Evolutionary conservation across 2,329 filamentous ascomycete genomes (phyloP), one percentile per base, ranked within the genome.

Genomic region (Aurifilum marmelostoma): DNA sequence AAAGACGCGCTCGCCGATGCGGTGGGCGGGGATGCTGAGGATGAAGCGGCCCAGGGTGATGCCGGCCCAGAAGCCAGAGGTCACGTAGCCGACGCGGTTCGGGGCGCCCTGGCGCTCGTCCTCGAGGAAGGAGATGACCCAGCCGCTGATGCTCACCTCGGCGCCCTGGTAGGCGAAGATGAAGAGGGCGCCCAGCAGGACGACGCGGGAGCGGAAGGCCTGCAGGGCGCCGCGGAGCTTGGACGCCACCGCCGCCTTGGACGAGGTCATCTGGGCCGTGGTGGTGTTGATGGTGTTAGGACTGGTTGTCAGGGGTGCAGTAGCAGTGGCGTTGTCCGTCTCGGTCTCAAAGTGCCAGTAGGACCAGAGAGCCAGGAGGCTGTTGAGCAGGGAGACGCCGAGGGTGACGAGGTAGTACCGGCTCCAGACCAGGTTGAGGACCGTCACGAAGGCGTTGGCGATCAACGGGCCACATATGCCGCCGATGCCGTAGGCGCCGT

Each of bases 91-190:
- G 24, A 96, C 91, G 3, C 85, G 83, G 0, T 85, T 83, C 8
- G 92, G 91, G 73, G 91, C 84, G 18, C 92, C 92, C 68, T 88
- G 82, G 50, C 92, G 89, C 71, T 89, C 87, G 63, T 86, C 85
- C 78, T 96, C 93, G 52, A 97, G 82, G 81, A 94, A 97, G 2
- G 91, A 93, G 71, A 95, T 93, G 63, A 95, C 90, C 93, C 93
- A 97, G 66, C 93, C 92, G 0, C 91, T 92, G 72, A 95, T 92
- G 18, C 89, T 90, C 21, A 97, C 92, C 79, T 97, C 93, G 47
- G 91, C 91, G 43, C 92, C 93, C 79, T 96, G 92, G 78, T 97
- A 97, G 34, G 89, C 88, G 77, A 97, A 96, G 77, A 96, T 92
- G 82, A 96, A 96, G 12, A 93, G 78, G 0, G 92, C 90, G 3